phyloP scores from a whole-genome alignment of 164 flowering plant genomes.

The Sedum album region DNA sequence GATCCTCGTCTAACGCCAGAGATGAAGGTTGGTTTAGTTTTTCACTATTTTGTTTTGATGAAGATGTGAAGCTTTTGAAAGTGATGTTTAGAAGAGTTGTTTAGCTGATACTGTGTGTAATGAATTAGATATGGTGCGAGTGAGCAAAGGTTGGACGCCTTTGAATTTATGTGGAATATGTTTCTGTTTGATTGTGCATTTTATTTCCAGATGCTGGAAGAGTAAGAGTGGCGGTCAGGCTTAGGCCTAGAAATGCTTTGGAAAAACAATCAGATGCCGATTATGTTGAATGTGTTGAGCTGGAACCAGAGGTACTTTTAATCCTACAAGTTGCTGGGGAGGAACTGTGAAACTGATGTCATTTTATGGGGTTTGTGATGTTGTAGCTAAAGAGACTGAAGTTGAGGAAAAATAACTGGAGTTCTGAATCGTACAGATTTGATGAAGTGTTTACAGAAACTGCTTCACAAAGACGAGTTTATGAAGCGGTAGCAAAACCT shows the following conservation, averaged over 20 bases:
- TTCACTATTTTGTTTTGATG: background rate
- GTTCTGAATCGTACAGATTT: constrained; percentile 69
- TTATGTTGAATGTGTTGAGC: constrained; percentile 76
- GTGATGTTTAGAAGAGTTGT: background rate
- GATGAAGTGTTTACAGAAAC: constrained; percentile 83
- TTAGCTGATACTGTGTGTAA: too few species aligned
- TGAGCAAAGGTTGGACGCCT: background rate
- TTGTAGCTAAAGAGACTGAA: constrained; percentile 71
- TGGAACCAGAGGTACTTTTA: constrained; percentile 75
- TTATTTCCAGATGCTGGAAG: constrained; percentile 46
- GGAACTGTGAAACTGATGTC: background rate
- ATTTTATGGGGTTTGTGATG: background rate
- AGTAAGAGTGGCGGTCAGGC: constrained; percentile 83
- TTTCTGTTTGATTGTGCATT: background rate
- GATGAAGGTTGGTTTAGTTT: background rate
- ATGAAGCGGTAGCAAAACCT: constrained; percentile 87
- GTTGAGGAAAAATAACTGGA: constrained; percentile 84
- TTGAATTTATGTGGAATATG: background rate
- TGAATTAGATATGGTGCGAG: background rate
- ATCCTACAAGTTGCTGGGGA: background rate
- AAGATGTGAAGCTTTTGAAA: too few species aligned
- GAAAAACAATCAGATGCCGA: constrained; percentile 67
- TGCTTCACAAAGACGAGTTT: constrained; percentile 87
- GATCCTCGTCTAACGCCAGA: background rate
- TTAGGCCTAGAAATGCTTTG: constrained; percentile 72